Evolutionary conservation across 2,329 filamentous ascomycete species (phyloP).

Genomic region (Chaetomium olivaceum): DNA sequence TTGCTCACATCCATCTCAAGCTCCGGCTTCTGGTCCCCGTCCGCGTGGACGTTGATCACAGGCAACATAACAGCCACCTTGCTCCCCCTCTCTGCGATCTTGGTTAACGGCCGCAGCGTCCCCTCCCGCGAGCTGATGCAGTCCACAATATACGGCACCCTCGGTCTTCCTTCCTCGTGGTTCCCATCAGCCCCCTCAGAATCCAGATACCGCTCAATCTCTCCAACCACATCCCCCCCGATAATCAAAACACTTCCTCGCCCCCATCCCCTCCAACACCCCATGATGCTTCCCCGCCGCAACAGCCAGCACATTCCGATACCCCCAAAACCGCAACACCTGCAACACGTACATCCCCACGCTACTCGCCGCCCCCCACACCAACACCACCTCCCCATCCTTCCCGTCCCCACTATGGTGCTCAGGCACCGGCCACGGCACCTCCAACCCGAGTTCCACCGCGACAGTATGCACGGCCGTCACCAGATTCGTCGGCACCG

Average conservation of each 20-base stretch:
- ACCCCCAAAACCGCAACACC: slow-evolving; percentile 55
- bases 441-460: slow-evolving; percentile 51
- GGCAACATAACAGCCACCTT: slow-evolving; percentile 62
- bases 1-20: slow-evolving; percentile 56
- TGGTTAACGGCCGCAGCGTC: slow-evolving; percentile 50
- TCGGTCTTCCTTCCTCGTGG: slow-evolving; percentile 25
- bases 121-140: slow-evolving; percentile 55
- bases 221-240: slow-evolving; percentile 39
- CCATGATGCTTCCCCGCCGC: slow-evolving; percentile 50
- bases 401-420: too few relatives aligned
- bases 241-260: slow-evolving; percentile 51
- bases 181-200: not conserved
- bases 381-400: slow-evolving; percentile 43
- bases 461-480: slow-evolving; percentile 58
- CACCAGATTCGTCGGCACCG: slow-evolving; percentile 58
- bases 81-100: slow-evolving; percentile 50
- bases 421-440: slow-evolving; percentile 49
- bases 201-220: slow-evolving; percentile 37
- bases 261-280: slow-evolving; percentile 47
- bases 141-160: slow-evolving; percentile 52
- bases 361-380: slow-evolving; percentile 56
- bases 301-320: slow-evolving; percentile 50
- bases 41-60: slow-evolving; percentile 57
- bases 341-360: slow-evolving; percentile 54
- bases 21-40: slow-evolving; percentile 47